Percentiles rank a stretch among this genome's conserved stretches.
phyloP scores from a whole-genome alignment of 495 filamentous ascomycete genomes.

The Penicillium arizonense region DNA sequence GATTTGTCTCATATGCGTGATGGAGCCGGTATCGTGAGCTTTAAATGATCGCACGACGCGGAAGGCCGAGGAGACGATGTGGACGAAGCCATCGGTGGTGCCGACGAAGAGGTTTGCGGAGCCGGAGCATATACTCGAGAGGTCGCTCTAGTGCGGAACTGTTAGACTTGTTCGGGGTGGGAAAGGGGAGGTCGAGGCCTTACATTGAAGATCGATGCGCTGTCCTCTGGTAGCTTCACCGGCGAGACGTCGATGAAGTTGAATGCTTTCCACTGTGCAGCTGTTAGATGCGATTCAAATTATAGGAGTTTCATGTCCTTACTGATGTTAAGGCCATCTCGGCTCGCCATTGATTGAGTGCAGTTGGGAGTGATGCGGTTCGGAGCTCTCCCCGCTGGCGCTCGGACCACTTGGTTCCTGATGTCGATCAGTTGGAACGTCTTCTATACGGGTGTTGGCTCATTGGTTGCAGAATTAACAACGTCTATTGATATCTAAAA shows the following conservation, averaged over 20 bases:
- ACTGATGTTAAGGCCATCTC: slow-evolving; percentile 53
- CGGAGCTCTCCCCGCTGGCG: slow-evolving; percentile 28
- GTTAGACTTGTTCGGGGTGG: slow-evolving; percentile 13
- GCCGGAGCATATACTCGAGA: slow-evolving; percentile 73
- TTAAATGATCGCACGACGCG: slow-evolving; percentile 84
- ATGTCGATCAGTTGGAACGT: slow-evolving; percentile 3
- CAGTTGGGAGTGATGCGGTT: slow-evolving; percentile 13
- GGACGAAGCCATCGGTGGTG: slow-evolving; percentile 77
- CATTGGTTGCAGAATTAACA: too few relatives aligned
- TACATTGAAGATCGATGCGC: slow-evolving; percentile 61
- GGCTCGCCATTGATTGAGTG: slow-evolving; percentile 31
- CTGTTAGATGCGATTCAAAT: background rate
- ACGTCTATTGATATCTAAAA: too few relatives aligned
- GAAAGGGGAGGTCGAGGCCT: slow-evolving; percentile 31
- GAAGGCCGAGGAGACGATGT: slow-evolving; percentile 82
- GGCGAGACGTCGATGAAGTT: slow-evolving; percentile 96
- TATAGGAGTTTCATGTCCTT: background rate
- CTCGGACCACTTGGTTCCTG: slow-evolving; percentile 22
- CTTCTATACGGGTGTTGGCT: too few relatives aligned
- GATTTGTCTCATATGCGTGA: slow-evolving; percentile 95
- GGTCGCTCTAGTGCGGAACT: slow-evolving; percentile 49
- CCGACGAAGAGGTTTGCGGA: slow-evolving; percentile 91
- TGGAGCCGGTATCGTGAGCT: slow-evolving; percentile 73
- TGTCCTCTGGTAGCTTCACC: slow-evolving; percentile 76
- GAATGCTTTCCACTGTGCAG: slow-evolving; percentile 89